Evolutionary conservation across 1,139 yeast genomes (phyloP), one percentile per base, ranked within the genome.

Genomic region (Kodamaea sp.): DNA sequence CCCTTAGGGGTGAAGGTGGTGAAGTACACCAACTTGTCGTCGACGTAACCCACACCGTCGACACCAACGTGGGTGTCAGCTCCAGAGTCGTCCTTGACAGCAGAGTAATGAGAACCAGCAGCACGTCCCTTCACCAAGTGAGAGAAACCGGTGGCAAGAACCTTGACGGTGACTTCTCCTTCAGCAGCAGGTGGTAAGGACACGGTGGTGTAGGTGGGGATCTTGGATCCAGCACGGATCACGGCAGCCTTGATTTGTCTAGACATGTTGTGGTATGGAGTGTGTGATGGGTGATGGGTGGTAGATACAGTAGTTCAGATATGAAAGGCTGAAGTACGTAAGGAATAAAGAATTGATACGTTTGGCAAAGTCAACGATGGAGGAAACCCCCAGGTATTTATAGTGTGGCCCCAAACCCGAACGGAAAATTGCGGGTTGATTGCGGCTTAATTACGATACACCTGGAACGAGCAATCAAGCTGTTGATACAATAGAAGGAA

Each of bases 71-170:
- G 15, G 15, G 29, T 31, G 9, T 39, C 48, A 6, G 10, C 2
- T 14, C 14, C 7, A 7, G 26, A 18, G 11, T 22, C 23, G 5
- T 22, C 31, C 6, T 15, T 15, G n/a, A n/a, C n/a, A 3, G 26
- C 35, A 5, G 46, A 38, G 23, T 48, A 50, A 29, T 51, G 55
- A 2, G 15, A 23, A 11, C 56, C 53, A 13, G 42, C 28, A 2
- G 55, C 56, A 23, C 53, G 37, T 7, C 28, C 41, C 30, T 40
- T 44, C 11, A 46, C 53, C 11, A 51, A 37, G 37, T 47, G 51
- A 25, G 42, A 44, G 34, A 34, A 44, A 5, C 56, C 56, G 1
- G 32, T 42, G 4, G 54, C 54, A 12, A 46, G 13, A 2, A 46
- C 51, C 32, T 42, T 40, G 23, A 50, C 41, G 7, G 38, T 34